Evolutionary conservation across 257 asterid species (phyloP).

Genomic region (Solanum chiquidenum): DNA sequence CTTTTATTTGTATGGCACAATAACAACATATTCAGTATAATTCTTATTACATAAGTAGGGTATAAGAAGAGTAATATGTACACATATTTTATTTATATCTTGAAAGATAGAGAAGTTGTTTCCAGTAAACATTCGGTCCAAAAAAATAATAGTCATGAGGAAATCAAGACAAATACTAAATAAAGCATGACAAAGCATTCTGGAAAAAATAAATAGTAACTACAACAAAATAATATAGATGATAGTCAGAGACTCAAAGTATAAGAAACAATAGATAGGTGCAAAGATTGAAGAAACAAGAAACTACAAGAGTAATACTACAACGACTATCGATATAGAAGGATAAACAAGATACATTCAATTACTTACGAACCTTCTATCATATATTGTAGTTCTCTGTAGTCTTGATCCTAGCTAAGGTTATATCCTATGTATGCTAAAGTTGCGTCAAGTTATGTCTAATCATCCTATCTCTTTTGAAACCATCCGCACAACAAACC

Average conservation of each 20-base stretch:
- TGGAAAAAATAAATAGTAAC: no score
- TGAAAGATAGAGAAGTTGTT: neutral
- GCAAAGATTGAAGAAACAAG: neutral
- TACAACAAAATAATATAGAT: neutral
- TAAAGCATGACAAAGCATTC: neutral
- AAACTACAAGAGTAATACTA: neutral
- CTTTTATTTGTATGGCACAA: neutral
- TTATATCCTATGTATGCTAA: neutral
- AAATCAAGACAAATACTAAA: neutral
- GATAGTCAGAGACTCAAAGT: neutral
- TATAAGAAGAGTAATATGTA: neutral
- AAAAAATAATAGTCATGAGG: accelerated
- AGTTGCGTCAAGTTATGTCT: neutral
- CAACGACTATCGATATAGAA: neutral
- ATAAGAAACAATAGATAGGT: neutral
- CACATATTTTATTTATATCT: accelerated
- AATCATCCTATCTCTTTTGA: neutral
- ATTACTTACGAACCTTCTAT: neutral
- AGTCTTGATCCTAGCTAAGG: neutral
- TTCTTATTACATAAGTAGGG: accelerated
- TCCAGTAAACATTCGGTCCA: accelerated
- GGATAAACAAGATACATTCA: neutral
- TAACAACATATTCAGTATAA: neutral
- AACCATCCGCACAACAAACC: neutral
- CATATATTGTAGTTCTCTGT: neutral